Evolutionary conservation across 441 rosid genomes (phyloP), one percentile per base, ranked within the genome.

Genomic region (Iberis amara): DNA sequence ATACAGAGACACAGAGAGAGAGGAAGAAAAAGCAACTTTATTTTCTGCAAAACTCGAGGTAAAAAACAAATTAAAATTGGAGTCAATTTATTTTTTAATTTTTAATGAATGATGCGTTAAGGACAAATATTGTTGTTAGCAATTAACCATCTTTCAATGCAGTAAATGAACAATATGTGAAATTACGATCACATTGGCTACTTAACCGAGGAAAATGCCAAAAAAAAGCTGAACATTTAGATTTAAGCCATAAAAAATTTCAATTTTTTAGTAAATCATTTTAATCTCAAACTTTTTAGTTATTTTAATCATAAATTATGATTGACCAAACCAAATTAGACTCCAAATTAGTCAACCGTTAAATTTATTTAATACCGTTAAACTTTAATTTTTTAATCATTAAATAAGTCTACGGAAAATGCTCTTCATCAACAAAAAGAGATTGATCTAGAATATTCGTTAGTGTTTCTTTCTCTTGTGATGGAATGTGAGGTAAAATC

Each of bases 361-460:
- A n/a, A n/a, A n/a, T n/a, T n/a, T n/a, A n/a, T n/a, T n/a, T n/a
- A n/a, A n/a, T n/a, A n/a, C n/a, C n/a, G n/a, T n/a, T n/a, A n/a
- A n/a, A n/a, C n/a, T n/a, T n/a, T n/a, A n/a, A n/a, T n/a, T n/a
- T n/a, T n/a, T n/a, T n/a, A n/a, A n/a, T n/a, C n/a, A n/a, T n/a
- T n/a, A n/a, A n/a, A n/a, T n/a, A n/a, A n/a, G n/a, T n/a, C n/a
- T n/a, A n/a, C n/a, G n/a, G n/a, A n/a, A n/a, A n/a, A n/a, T n/a
- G n/a, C n/a, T 83, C 90, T 52, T 83, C 90, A 6, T 83, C 81
- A 8, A 83, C 72, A 1, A 80, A 70, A 51, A 83, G 66, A 4
- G 79, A 78, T 3, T 82, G 81, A 48, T 83, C 90, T 32, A 80
- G 33, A 57, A 80, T 78, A 70, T 80, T 76, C 0, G 65, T 75